phyloP scores from a whole-genome alignment of 257 asterid genomes.

The Nemophila menziesii region DNA sequence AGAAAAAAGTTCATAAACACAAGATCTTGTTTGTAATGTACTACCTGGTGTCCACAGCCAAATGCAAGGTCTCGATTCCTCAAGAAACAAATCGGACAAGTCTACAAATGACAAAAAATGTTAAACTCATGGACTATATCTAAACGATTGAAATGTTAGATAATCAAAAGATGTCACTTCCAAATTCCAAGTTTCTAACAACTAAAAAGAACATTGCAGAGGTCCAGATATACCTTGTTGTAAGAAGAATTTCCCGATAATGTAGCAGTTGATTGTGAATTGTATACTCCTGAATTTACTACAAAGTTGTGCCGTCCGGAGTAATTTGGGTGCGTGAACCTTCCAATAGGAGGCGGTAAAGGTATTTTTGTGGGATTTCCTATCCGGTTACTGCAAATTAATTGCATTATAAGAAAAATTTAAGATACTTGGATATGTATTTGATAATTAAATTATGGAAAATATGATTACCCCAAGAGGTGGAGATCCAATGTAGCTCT shows the following conservation, averaged over 20 bases:
- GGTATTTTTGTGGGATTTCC: conserved; percentile 17
- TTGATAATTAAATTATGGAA: neutral
- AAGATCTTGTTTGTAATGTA: no score
- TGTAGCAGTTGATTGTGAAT: neutral
- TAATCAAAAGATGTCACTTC: neutral
- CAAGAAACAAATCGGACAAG: conserved; percentile 37
- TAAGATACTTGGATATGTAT: neutral
- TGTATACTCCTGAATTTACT: neutral
- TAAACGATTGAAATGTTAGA: no score
- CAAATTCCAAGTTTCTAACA: no score
- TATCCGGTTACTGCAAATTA: conserved; percentile 19
- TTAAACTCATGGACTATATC: neutral
- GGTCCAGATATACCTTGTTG: conserved; percentile 13
- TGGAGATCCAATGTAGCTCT: conserved; percentile 77
- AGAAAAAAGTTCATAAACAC: no score
- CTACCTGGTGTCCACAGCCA: conserved; percentile 64
- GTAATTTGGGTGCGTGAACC: conserved; percentile 4
- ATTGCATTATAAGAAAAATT: neutral
- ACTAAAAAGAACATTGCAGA: neutral
- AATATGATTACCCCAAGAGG: conserved; percentile 49
- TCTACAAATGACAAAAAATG: conserved; percentile 14
- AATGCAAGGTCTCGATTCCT: conserved; percentile 43
- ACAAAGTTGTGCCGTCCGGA: neutral
- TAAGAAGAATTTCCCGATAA: conserved; percentile 15
- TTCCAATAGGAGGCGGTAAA: conserved; percentile 32